Percentiles rank a stretch among this genome's conserved stretches.
phyloP scores from a whole-genome alignment of 176 grass and related monocot species.

The Miscanthus lutarioriparius region DNA sequence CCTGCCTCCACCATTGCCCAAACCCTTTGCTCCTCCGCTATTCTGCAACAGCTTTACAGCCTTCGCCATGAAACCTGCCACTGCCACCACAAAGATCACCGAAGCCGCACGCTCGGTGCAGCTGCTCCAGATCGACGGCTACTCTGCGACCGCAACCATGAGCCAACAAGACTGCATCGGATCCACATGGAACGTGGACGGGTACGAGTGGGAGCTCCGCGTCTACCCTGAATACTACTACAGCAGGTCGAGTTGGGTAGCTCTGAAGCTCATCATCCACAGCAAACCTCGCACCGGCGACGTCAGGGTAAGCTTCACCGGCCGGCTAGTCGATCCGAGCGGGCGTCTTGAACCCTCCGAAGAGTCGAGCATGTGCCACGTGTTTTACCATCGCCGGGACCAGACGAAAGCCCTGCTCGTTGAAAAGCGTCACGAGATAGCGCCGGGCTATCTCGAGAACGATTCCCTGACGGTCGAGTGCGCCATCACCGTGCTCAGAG shows the following conservation, averaged over 20 bases:
- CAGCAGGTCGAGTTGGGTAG: neutral
- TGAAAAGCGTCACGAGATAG: neutral
- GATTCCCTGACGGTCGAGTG: neutral
- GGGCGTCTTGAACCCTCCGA: neutral
- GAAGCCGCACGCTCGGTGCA: neutral
- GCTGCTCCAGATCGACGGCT: neutral
- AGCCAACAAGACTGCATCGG: accelerated
- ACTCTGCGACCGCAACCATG: neutral
- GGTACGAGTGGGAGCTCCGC: neutral
- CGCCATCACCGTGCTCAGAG: neutral
- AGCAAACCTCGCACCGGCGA: neutral
- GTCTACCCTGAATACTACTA: neutral
- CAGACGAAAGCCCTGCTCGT: neutral
- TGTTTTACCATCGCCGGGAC: neutral
- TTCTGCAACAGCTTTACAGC: too few relatives aligned
- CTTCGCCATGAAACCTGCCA: too few relatives aligned
- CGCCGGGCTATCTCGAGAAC: neutral
- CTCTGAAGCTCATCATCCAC: neutral
- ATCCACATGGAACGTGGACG: neutral
- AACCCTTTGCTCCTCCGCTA: too few relatives aligned
- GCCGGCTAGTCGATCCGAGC: neutral
- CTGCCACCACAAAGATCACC: neutral
- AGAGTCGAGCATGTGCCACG: accelerated
- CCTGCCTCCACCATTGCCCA: too few relatives aligned
- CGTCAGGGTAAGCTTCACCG: neutral